Percentiles rank a stretch among this genome's conserved stretches.
Conservation (phyloP, 352 stramenopile genomes). For the Phytophthora aleatoria region DNA sequence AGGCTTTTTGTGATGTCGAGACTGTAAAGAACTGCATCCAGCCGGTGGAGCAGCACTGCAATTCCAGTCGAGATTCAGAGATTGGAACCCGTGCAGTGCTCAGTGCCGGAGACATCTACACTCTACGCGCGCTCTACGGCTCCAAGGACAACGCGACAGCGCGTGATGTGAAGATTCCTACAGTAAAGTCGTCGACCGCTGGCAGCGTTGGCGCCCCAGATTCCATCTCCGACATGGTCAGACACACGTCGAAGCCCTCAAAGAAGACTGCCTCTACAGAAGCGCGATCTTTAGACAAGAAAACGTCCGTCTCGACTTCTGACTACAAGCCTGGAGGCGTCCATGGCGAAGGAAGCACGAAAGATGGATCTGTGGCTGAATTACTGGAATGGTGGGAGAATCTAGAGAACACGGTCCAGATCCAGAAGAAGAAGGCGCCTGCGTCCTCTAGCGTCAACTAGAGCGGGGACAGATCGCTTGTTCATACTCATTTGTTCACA, state of each 20-base stretch:
- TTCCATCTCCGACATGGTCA: slow-evolving; percentile 28
- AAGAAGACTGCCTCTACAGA: slow-evolving; percentile 9
- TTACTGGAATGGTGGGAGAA: slow-evolving; percentile 38
- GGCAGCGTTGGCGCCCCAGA: slow-evolving; percentile 15
- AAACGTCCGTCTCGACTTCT: neutral
- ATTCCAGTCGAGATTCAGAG: slow-evolving; percentile 62
- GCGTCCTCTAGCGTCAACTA: slow-evolving; percentile 1
- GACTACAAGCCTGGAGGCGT: slow-evolving; percentile 38
- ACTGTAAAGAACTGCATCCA: slow-evolving; percentile 69
- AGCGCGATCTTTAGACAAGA: slow-evolving; percentile 11
- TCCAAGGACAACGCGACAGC: slow-evolving; percentile 36
- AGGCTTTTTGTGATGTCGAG: slow-evolving; percentile 72
- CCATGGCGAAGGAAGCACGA: slow-evolving; percentile 20
- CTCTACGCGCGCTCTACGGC: slow-evolving; percentile 68
- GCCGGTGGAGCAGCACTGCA: slow-evolving; percentile 69
- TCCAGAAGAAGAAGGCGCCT: slow-evolving; percentile 15
- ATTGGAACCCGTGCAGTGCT: slow-evolving; percentile 63
- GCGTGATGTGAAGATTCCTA: slow-evolving; percentile 41
- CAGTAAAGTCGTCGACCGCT: slow-evolving; percentile 20
- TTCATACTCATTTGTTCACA: neutral
- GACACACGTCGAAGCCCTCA: slow-evolving; percentile 14
- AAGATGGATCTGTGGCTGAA: slow-evolving; percentile 15
- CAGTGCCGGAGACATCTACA: slow-evolving; percentile 65
- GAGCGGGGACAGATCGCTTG: neutral
- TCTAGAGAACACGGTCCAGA: slow-evolving; percentile 28